Conservation (phyloP, 2,329 filamentous ascomycete genomes). For the Ambrosiella xylebori region DNA sequence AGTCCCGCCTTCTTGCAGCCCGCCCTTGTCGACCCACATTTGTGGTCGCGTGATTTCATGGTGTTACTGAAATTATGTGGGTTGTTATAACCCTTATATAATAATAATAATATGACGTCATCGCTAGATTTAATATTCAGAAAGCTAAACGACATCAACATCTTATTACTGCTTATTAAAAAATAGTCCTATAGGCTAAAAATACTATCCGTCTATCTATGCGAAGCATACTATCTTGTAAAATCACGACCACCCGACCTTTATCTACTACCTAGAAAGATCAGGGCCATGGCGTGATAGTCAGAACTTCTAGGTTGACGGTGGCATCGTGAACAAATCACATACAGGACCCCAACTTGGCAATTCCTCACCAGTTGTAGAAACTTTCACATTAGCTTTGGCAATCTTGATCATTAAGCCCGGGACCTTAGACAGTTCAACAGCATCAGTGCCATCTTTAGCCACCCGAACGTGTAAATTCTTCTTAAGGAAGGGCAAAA, state of each 20-base stretch:
- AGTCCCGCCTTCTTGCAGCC: slow-evolving; percentile 8
- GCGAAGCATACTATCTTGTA: neutral
- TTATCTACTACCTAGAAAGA: neutral
- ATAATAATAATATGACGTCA: neutral
- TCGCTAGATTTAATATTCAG: neutral
- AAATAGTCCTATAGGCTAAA: too few species aligned
- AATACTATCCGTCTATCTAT: neutral
- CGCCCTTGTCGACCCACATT: slow-evolving; percentile 11
- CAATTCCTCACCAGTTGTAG: slow-evolving; percentile 20
- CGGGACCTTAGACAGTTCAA: slow-evolving; percentile 18
- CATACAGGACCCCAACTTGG: slow-evolving; percentile 22
- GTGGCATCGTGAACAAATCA: slow-evolving; percentile 13
- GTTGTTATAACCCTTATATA: neutral
- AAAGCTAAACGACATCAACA: neutral
- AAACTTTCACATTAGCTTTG: slow-evolving; percentile 23
- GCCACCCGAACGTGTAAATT: slow-evolving; percentile 22
- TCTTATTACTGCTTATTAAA: neutral
- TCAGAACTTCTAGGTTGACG: neutral
- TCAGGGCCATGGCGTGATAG: neutral
- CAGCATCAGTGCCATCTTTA: slow-evolving; percentile 16
- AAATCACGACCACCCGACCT: neutral
- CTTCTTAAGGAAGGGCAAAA: slow-evolving; percentile 26
- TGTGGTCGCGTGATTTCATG: slow-evolving; percentile 7
- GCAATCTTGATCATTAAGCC: slow-evolving; percentile 23
- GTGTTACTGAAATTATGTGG: neutral